Conservation (phyloP, 176 grass and related monocot species). For the Bothriochloa decipiens region DNA sequence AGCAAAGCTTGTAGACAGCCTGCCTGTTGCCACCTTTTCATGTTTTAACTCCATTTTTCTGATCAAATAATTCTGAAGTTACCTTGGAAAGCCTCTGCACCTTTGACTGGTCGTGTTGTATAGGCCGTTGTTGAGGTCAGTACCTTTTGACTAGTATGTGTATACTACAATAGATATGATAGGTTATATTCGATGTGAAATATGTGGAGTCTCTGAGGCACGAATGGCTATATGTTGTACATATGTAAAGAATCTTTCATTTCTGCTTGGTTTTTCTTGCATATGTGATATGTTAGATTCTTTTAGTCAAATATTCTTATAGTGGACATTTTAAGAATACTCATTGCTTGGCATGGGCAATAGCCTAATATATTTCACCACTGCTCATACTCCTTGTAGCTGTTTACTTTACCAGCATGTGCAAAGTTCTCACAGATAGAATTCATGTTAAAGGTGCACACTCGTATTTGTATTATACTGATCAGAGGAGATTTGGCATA, state of each 20-base stretch:
- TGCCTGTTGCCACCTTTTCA: neutral
- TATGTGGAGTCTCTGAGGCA: neutral
- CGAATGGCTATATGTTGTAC: conserved; percentile 14
- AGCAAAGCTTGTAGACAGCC: neutral
- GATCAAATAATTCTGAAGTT: conserved; percentile 7
- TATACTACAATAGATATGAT: conserved; percentile 15
- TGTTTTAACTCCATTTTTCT: conserved; percentile 30
- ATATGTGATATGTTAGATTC: conserved; percentile 11
- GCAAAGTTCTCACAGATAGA: conserved; percentile 5
- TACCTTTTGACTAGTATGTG: neutral
- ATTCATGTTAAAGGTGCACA: conserved; percentile 31
- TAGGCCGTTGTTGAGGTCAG: neutral
- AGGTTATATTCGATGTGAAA: neutral
- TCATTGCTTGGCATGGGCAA: neutral
- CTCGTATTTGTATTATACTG: neutral
- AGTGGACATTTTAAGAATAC: conserved; percentile 27
- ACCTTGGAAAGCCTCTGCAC: neutral
- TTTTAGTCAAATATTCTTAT: conserved; percentile 8
- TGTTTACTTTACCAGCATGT: conserved; percentile 15
- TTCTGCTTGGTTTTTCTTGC: conserved; percentile 1
- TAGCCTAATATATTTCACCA: neutral
- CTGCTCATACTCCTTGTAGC: neutral
- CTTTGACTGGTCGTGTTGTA: conserved; percentile 1
- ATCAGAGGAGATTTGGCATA: conserved; percentile 4
- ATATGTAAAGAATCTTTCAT: neutral